A percentile compares a stretch with the other conserved stretches of the same genome.
Evolutionary conservation across 495 filamentous ascomycete species (phyloP).

Genomic region (Penicillium roqueforti): DNA sequence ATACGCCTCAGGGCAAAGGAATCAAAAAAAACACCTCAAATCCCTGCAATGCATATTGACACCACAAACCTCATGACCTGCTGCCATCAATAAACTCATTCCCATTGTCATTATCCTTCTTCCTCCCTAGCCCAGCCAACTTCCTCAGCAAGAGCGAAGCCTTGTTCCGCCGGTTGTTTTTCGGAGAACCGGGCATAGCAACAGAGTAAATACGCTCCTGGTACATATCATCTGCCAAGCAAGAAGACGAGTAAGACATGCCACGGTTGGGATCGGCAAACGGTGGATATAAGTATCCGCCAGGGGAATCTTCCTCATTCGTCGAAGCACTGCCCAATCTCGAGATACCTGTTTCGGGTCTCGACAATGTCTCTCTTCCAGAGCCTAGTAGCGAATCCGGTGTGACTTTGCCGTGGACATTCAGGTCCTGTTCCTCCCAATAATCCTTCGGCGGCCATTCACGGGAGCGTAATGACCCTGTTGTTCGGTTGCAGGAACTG

Average conservation of each 20-base stretch:
- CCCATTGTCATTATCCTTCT: conserved; percentile 5
- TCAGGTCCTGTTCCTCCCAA: conserved; percentile 3
- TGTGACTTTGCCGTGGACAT: not conserved
- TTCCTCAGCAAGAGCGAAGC: conserved; percentile 22
- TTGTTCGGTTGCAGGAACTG: not conserved
- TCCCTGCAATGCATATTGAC: not conserved
- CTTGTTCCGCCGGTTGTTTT: conserved; percentile 9
- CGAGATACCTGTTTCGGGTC: not conserved
- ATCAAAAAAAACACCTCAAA: not conserved
- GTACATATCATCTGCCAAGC: not conserved
- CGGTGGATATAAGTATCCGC: not conserved
- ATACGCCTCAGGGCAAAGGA: not conserved
- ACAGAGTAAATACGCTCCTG: conserved; percentile 9
- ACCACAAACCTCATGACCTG: not conserved
- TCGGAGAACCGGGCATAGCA: not conserved
- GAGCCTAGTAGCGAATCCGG: not conserved
- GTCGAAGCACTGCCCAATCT: not conserved
- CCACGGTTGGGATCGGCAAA: not conserved
- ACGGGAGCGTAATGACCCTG: not conserved
- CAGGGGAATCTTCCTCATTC: not conserved
- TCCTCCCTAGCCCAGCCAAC: conserved; percentile 21
- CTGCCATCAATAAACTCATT: not conserved
- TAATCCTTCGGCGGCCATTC: not conserved
- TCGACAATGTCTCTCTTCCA: not conserved
- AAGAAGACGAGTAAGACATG: conserved; percentile 3